Evolutionary conservation across 768 basidiomycete species (phyloP).

Genomic region (Gloeophyllum trabeum): DNA sequence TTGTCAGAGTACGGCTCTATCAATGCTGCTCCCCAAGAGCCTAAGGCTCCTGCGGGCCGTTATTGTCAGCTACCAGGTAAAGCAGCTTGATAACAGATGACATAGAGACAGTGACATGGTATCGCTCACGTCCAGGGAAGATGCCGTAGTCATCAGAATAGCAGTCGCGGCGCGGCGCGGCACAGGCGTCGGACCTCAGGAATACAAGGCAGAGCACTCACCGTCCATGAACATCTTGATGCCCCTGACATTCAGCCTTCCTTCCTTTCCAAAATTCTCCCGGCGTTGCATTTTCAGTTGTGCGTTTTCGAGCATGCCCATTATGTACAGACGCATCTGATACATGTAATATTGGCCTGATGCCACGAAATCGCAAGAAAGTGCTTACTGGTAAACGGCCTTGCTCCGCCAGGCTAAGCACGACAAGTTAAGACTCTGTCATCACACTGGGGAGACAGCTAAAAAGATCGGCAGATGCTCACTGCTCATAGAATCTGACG

Average conservation of each 20-base stretch:
- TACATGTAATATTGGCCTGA: neutral
- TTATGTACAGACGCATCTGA: constrained; percentile 25
- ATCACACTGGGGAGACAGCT: no score
- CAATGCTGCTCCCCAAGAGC: constrained; percentile 88
- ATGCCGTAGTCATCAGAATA: constrained; percentile 9
- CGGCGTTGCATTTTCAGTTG: constrained; percentile 60
- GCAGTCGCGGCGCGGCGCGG: neutral
- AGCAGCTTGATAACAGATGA: no score
- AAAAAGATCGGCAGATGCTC: no score
- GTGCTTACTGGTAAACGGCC: constrained; percentile 54
- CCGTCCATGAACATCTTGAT: constrained; percentile 77
- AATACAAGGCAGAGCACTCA: constrained; percentile 12
- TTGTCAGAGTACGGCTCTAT: constrained; percentile 78
- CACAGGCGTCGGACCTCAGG: neutral
- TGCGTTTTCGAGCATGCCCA: constrained; percentile 39
- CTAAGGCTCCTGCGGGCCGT: constrained; percentile 56
- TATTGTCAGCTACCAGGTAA: no score
- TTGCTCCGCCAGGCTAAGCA: constrained; percentile 51
- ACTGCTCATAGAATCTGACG: no score
- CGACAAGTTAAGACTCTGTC: no score
- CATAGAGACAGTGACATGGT: no score
- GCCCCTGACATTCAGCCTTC: constrained; percentile 45
- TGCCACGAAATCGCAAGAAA: neutral
- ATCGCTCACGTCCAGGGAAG: no score
- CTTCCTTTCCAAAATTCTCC: constrained; percentile 43